Evolutionary conservation across 768 basidiomycete genomes (phyloP).

Genomic region (Naganishia randhawae): DNA sequence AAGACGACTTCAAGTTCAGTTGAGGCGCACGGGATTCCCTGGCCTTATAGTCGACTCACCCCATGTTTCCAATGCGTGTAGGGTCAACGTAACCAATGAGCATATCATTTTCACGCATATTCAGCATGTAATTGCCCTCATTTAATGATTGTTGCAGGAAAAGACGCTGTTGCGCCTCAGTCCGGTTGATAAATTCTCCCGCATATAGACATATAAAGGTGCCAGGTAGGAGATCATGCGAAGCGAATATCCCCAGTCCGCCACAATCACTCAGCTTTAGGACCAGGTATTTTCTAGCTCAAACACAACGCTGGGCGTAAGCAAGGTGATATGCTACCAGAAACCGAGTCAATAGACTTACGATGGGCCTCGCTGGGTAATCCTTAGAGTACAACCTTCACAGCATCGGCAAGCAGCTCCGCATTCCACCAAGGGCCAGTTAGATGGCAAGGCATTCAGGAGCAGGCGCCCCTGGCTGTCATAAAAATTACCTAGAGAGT

Average conservation of each 20-base stretch:
- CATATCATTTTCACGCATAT: constrained; percentile 36
- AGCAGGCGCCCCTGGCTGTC: background rate
- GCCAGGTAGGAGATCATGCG: constrained; percentile 31
- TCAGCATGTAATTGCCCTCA: constrained; percentile 47
- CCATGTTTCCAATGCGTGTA: constrained; percentile 43
- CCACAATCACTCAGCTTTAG: background rate
- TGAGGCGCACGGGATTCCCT: too few species aligned
- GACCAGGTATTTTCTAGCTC: constrained; percentile 9
- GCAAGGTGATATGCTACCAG: background rate
- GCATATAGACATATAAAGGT: constrained; percentile 48
- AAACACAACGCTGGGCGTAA: background rate
- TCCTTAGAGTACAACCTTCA: constrained; percentile 35
- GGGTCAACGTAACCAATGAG: constrained; percentile 45
- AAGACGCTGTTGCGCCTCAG: constrained; percentile 39
- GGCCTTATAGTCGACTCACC: too few species aligned
- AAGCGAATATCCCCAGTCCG: constrained; percentile 42
- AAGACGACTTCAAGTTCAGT: background rate
- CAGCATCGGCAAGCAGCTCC: constrained; percentile 38
- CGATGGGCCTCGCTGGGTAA: constrained; percentile 42
- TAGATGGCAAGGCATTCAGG: constrained; percentile 43
- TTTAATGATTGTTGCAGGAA: constrained; percentile 19
- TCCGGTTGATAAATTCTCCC: constrained; percentile 45
- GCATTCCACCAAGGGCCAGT: constrained; percentile 49
- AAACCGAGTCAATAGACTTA: constrained; percentile 20
- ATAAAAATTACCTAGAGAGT: constrained; percentile 29